Evolutionary conservation across 495 filamentous ascomycete genomes (phyloP), one percentile per base, ranked within the genome.

Genomic region (Parathielavia appendiculata): DNA sequence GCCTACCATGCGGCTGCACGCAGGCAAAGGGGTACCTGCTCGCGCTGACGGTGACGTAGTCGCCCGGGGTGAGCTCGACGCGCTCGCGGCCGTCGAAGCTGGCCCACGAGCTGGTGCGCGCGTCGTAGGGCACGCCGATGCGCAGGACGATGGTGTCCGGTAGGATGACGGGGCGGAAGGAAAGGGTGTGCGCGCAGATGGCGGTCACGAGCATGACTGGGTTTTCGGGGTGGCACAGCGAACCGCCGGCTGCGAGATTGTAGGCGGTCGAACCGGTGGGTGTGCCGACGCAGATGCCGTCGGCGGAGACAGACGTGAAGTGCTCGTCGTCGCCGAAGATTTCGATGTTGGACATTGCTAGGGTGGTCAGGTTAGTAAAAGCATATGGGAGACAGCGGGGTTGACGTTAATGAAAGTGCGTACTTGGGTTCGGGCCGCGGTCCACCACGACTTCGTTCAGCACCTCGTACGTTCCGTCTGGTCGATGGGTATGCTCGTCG

Each of bases 241-340:
- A 93, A 17, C 93, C 93, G 13, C 95, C 95, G 14, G 95, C 93
- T 0, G 92, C 92, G 40, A 98, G 88, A 65, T 97, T 97, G 76
- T 98, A 98, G 16, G 93, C 93, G 44, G 93, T 98, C 14, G 89
- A 93, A 39, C 93, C 93, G 0, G 90, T 96, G 19, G 91, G 92
- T 20, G 90, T 96, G 10, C 90, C 87, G 45, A 97, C 86, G 73
- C 91, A 96, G 46, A 96, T 78, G 16, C 91, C 91, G 70, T 97
- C 90, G 30, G 89, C 90, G 59, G 89, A 85, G 7, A 95, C 79
- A 1, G 88, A 90, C 7, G 90, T 95, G 73, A 92, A 92, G 73
- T 96, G 89, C 64, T 96, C 90, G 66, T 96, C 89, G 66, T 97
- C 95, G 41, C 95, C 95, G 66, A 97, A 97, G 36, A 98, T 76